These are phyloP conservation scores for Termitomyces eurrhizus DNA, from an alignment of 768 basidiomycete species.

Conservation along the genomic window DNA sequence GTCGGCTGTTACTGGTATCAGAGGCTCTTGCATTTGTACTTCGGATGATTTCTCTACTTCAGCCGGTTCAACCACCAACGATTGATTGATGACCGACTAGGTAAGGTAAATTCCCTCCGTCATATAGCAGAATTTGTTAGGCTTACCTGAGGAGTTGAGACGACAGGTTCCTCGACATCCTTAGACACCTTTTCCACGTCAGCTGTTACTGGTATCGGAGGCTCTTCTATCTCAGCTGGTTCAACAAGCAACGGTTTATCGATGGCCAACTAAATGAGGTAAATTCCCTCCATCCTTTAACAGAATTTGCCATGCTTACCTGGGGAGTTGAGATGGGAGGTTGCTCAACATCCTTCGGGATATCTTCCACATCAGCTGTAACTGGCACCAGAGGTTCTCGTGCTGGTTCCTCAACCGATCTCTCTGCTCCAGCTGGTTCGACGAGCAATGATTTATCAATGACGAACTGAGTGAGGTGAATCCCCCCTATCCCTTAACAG, in stretches of 20 bases:
- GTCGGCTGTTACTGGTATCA: background rate
- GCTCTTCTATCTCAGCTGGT: background rate
- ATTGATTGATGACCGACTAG: slow-evolving; percentile 19
- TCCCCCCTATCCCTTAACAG: background rate
- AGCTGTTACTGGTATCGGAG: background rate
- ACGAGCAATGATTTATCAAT: slow-evolving; percentile 18
- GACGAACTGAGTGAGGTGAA: slow-evolving; percentile 13
- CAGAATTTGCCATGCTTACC: no score
- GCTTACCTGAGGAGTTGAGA: slow-evolving; percentile 13
- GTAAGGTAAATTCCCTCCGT: background rate
- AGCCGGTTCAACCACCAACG: slow-evolving; percentile 12
- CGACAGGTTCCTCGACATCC: background rate
- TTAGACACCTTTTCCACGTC: slow-evolving; percentile 8
- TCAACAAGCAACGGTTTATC: no score
- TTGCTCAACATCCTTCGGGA: no score
- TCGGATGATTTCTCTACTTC: background rate
- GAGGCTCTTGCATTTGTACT: background rate
- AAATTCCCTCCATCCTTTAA: no score
- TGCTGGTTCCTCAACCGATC: background rate
- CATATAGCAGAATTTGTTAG: background rate
- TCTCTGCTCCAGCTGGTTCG: slow-evolving; percentile 2
- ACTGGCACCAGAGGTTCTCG: no score
- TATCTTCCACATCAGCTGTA: no score
- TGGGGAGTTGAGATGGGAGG: no score
- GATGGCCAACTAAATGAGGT: no score